phyloP scores from a whole-genome alignment of 805 yeast species.

The Yarrowia osloensis region DNA sequence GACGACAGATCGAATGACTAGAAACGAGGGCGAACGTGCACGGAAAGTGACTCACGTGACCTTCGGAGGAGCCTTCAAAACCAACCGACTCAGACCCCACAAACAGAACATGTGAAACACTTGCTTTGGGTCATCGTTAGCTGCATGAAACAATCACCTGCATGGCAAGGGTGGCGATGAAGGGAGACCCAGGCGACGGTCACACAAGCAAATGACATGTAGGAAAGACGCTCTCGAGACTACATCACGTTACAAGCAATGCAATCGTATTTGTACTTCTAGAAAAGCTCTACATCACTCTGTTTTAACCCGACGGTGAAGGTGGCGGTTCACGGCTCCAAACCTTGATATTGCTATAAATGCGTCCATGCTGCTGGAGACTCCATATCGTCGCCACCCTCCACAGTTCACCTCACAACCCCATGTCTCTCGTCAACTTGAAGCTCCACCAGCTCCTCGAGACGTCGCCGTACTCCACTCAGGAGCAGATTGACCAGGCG shows the following conservation, averaged over 20 bases:
- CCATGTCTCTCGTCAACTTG: constrained; percentile 11
- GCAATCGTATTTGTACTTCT: no score
- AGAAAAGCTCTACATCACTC: no score
- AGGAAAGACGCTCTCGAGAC: no score
- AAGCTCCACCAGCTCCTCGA: constrained; percentile 16
- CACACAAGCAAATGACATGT: no score
- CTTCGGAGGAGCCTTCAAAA: no score
- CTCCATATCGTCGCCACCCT: background rate
- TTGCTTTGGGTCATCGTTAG: background rate
- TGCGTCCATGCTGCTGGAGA: background rate
- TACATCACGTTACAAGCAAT: no score
- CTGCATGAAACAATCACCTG: constrained; percentile 2
- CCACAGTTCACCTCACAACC: background rate
- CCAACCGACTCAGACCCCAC: background rate
- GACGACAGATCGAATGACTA: no score
- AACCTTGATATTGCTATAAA: constrained; percentile 11
- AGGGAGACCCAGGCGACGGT: no score
- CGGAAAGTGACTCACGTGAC: no score
- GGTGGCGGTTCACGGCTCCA: background rate
- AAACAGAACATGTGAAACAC: background rate
- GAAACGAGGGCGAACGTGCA: no score
- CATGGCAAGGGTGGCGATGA: background rate
- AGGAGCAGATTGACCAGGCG: constrained; percentile 27
- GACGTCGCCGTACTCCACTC: constrained; percentile 18
- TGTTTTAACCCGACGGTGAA: no score